Percentiles rank a stretch among this genome's conserved stretches.
Evolutionary conservation across 2,329 filamentous ascomycete species (phyloP).

Genomic region (Neonectria magnoliae): DNA sequence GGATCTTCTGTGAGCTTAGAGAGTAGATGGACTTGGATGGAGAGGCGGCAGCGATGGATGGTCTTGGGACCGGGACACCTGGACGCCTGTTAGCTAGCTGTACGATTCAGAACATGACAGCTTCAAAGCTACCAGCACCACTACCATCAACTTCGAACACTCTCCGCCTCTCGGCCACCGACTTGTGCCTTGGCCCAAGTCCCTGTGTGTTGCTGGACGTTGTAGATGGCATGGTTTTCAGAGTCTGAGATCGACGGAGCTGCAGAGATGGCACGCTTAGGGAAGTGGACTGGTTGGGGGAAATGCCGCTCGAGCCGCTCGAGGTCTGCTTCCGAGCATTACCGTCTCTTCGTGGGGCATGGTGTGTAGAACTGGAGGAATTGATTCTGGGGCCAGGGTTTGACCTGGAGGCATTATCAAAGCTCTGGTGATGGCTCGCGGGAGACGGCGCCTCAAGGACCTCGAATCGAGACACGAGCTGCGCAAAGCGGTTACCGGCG

Average conservation of each 20-base stretch:
- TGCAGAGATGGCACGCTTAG: neutral
- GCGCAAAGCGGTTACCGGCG: constrained; percentile 37
- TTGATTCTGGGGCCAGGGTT: neutral
- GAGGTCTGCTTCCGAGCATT: constrained; percentile 12
- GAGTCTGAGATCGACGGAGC: constrained; percentile 24
- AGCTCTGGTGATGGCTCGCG: constrained; percentile 1
- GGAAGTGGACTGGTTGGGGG: constrained; percentile 6
- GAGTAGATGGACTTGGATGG: constrained; percentile 21
- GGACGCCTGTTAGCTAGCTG: constrained; percentile 1
- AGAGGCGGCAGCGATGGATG: constrained; percentile 6
- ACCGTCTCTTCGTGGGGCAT: neutral
- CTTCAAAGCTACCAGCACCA: constrained; percentile 10
- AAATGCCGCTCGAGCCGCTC: constrained; percentile 16
- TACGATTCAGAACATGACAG: neutral
- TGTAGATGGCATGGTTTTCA: constrained; percentile 17
- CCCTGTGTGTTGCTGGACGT: constrained; percentile 1
- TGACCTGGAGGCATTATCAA: neutral
- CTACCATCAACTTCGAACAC: constrained; percentile 31
- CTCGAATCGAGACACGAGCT: constrained; percentile 51
- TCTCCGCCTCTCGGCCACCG: constrained; percentile 39
- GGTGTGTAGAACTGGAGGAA: neutral
- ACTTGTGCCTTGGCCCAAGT: constrained; percentile 30
- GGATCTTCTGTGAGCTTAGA: constrained; percentile 25
- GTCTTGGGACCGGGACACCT: neutral
- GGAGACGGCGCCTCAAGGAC: constrained; percentile 37